phyloP scores from a whole-genome alignment of 805 yeast genomes.

The Metschnikowia kunwiensis region DNA sequence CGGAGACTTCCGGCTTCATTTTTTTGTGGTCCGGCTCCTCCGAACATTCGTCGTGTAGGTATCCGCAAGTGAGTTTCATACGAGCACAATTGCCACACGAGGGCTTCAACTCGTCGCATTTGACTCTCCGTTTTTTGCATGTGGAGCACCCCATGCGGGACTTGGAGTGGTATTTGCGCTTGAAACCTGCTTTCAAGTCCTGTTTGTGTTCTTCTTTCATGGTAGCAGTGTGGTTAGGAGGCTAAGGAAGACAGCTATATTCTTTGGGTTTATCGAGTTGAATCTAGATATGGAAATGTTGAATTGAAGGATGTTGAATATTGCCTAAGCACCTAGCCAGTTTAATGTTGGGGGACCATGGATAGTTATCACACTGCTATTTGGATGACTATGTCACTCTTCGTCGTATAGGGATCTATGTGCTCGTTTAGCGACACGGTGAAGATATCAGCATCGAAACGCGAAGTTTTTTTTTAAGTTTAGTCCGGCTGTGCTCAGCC shows the following conservation, averaged over 20 bases:
- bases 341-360: conserved; percentile 1
- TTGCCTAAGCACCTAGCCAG: conserved; percentile 6
- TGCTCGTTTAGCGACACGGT: conserved; percentile 9
- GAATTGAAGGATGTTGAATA: no score
- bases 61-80: conserved; percentile 76
- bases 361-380: not conserved
- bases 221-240: not conserved
- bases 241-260: not conserved
- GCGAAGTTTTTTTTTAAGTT: conserved; percentile 5
- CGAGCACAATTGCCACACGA: conserved; percentile 74
- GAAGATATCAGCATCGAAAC: conserved; percentile 2
- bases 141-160: conserved; percentile 87
- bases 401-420: conserved; percentile 7
- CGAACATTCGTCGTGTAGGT: conserved; percentile 27
- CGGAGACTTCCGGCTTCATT: conserved; percentile 3
- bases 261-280: conserved; percentile 7
- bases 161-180: conserved; percentile 85
- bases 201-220: conserved; percentile 13
- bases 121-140: conserved; percentile 85
- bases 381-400: conserved; percentile 1
- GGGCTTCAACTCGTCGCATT: conserved; percentile 88
- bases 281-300: conserved; percentile 5
- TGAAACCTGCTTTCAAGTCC: conserved; percentile 41
- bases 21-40: conserved; percentile 12
- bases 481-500: no score